These are phyloP conservation scores for Colletotrichum filicis DNA, from an alignment of 2,329 filamentous ascomycete genomes.

Conservation along the genomic window DNA sequence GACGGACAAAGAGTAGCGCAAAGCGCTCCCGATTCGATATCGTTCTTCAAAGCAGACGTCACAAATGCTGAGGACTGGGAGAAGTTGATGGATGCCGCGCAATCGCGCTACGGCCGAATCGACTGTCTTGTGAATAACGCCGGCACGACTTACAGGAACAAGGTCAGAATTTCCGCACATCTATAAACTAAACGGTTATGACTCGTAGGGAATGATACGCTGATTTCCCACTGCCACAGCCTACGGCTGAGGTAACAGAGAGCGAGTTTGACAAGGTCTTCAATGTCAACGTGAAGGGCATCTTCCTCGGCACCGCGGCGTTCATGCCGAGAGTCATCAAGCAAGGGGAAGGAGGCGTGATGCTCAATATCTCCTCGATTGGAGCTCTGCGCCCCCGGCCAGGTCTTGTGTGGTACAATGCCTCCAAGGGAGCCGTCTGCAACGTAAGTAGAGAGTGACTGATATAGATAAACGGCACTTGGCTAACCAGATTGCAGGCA, in stretches of 20 bases:
- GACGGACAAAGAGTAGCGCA: constrained; percentile 60
- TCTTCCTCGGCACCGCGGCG: constrained; percentile 70
- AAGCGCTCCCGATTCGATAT: constrained; percentile 38
- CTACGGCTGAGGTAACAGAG: constrained; percentile 72
- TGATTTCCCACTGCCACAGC: constrained; percentile 38
- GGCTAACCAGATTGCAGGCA: constrained; percentile 43
- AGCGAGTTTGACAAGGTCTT: constrained; percentile 75
- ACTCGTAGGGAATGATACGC: not conserved
- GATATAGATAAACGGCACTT: too few species aligned
- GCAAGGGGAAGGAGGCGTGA: constrained; percentile 78
- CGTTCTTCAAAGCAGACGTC: constrained; percentile 60
- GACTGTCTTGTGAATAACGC: constrained; percentile 73
- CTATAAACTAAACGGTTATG: too few species aligned
- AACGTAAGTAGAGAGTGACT: constrained; percentile 44
- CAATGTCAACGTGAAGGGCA: constrained; percentile 75
- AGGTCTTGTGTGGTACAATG: constrained; percentile 76
- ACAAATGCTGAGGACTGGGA: constrained; percentile 65
- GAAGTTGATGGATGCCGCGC: constrained; percentile 53
- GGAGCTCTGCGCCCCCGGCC: constrained; percentile 74
- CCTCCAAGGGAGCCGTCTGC: constrained; percentile 73
- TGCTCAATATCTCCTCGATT: constrained; percentile 80
- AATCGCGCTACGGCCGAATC: constrained; percentile 60
- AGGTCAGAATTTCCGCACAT: constrained; percentile 40
- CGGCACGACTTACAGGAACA: constrained; percentile 68
- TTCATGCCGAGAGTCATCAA: constrained; percentile 56